Evolutionary conservation across 805 yeast species (phyloP).

Genomic region (Cyberlindnera xylosilytica): DNA sequence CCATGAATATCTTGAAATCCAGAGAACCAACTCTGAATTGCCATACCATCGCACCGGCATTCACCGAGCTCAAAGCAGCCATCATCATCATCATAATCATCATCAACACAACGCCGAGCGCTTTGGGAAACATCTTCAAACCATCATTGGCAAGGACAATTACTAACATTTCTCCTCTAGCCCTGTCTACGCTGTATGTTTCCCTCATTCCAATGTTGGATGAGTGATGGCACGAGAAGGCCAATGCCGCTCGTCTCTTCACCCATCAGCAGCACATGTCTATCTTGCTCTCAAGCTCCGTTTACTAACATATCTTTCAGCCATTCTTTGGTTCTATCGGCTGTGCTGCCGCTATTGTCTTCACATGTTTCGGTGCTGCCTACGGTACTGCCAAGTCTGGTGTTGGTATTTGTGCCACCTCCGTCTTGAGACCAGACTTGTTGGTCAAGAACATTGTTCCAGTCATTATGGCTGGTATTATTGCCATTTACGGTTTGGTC

Average conservation of each 20-base stretch:
- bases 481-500: conserved; percentile 96
- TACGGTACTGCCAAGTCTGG: conserved; percentile 99
- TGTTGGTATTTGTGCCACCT: conserved; percentile 98
- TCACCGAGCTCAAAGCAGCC: too few relatives aligned
- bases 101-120: not conserved
- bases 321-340: conserved; percentile 99
- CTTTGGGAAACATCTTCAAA: too few relatives aligned
- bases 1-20: too few relatives aligned
- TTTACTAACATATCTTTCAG: conserved; percentile 12
- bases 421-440: conserved; percentile 96
- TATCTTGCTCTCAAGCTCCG: too few relatives aligned
- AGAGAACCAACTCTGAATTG: too few relatives aligned
- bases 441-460: conserved; percentile 93
- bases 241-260: too few relatives aligned
- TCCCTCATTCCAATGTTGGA: not conserved
- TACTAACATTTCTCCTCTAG: conserved; percentile 24
- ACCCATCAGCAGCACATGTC: too few relatives aligned
- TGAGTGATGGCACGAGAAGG: too few relatives aligned
- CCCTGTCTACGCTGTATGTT: conserved; percentile 66
- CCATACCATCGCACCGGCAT: too few relatives aligned
- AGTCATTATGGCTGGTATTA: conserved; percentile 99
- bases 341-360: conserved; percentile 98
- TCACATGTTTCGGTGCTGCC: conserved; percentile 98
- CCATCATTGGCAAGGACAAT: too few relatives aligned
- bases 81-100: too few relatives aligned